These are phyloP conservation scores for Ananas comosus DNA, from an alignment of 176 grass and related monocot genomes.

Conservation along the genomic window DNA sequence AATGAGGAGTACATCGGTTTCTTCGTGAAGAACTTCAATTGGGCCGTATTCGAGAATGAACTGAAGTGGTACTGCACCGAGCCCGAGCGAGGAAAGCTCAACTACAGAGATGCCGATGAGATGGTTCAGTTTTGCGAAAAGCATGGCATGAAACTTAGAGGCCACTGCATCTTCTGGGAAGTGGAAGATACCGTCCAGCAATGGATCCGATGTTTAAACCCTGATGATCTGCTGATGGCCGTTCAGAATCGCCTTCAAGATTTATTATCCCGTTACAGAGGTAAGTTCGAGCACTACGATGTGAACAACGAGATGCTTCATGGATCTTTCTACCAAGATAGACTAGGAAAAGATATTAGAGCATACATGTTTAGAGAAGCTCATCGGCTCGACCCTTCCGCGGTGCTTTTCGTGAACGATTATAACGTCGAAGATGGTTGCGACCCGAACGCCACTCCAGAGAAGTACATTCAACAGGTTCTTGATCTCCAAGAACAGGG, in stretches of 20 bases:
- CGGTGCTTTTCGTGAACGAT: slow-evolving; percentile 88
- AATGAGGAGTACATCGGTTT: slow-evolving; percentile 89
- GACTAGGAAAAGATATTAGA: slow-evolving; percentile 78
- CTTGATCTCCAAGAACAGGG: slow-evolving; percentile 76
- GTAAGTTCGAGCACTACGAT: slow-evolving; percentile 85
- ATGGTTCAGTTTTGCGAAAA: slow-evolving; percentile 70
- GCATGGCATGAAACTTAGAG: slow-evolving; percentile 70
- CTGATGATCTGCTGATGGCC: slow-evolving; percentile 56
- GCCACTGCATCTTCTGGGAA: slow-evolving; percentile 98
- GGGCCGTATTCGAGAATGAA: slow-evolving; percentile 98
- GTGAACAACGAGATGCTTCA: slow-evolving; percentile 99
- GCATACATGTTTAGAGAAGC: slow-evolving; percentile 93
- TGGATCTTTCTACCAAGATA: slow-evolving; percentile 93
- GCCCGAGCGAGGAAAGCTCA: slow-evolving; percentile 57
- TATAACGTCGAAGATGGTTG: slow-evolving; percentile 97
- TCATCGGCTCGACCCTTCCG: slow-evolving; percentile 74
- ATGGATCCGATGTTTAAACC: slow-evolving; percentile 69
- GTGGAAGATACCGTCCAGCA: slow-evolving; percentile 72
- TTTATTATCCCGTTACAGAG: slow-evolving; percentile 69
- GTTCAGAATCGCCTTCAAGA: slow-evolving; percentile 62
- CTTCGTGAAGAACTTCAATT: slow-evolving; percentile 94
- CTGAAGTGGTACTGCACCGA: slow-evolving; percentile 96
- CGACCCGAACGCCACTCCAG: slow-evolving; percentile 75
- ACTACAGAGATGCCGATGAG: slow-evolving; percentile 93
- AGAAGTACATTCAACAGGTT: slow-evolving; percentile 72